Evolutionary conservation across 176 grass and related monocot species (phyloP), one percentile per base, ranked within the genome.

Genomic region (Metroxylon sagu): DNA sequence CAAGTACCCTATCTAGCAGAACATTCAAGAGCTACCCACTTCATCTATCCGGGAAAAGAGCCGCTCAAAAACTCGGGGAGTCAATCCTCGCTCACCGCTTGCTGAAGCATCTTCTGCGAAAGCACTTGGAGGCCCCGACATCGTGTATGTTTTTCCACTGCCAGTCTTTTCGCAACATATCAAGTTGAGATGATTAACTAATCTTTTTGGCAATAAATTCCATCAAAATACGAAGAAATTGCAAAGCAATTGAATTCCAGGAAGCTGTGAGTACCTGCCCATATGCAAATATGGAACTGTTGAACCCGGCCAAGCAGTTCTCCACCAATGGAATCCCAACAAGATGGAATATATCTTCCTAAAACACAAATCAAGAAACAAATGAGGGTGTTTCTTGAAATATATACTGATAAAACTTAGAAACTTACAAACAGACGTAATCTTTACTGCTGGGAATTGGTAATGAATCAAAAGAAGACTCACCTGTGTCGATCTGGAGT

Each of bases 231-330:
- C 8, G 12, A 43, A 43, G 35, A 43, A 43, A 43, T 43, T 43
- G 35, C 7, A 43, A 43, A 14, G 12, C 5, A 2, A 43, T 12
- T 43, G 35, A 43, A 14, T 7, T 12, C 35, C 10, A 43, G 35
- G 35, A 43, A 43, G 54, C 35, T 72, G 27, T 30, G 67, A 53
- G 43, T 62, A 98, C 93, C 87, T 98, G 93, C 18, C 93, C 93
- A 23, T 98, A 98, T n/a, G 87, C 93, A 85, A 98, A 98, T 74
- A 98, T 92, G 5, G 93, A 98, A 70, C 93, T 98, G 67, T 98
- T 98, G 65, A 98, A 98, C 53, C 93, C 93, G 6, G 70, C 75
- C 65, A 98, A 70, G 81, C 93, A 98, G 61, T 98, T 98, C 58
- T 98, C 93, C 49, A 98, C 87, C 26, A 98, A 77, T 6, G 87